phyloP scores from a whole-genome alignment of 225 moss, liverwort and hornwort species.

The Climacium dendroides region DNA sequence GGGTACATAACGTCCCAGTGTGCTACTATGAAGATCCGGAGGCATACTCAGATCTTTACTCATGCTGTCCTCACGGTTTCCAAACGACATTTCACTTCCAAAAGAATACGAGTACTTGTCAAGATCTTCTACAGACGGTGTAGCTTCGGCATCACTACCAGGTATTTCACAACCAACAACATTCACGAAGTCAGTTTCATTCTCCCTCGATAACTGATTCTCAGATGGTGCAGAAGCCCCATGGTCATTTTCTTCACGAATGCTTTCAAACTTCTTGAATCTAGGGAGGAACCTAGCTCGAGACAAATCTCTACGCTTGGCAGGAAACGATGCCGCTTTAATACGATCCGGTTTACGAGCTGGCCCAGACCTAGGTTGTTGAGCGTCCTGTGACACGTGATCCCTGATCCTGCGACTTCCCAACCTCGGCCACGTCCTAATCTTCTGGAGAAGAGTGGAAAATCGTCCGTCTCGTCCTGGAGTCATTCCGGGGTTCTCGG shows the following conservation, averaged over 20 bases:
- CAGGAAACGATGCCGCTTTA: slow-evolving; percentile 43
- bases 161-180: slow-evolving; percentile 18
- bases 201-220: background rate
- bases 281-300: slow-evolving; percentile 29
- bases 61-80: slow-evolving; percentile 19
- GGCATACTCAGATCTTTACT: slow-evolving; percentile 1
- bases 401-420: slow-evolving; percentile 38
- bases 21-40: background rate
- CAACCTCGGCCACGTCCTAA: slow-evolving; percentile 40
- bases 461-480: slow-evolving; percentile 11
- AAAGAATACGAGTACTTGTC: slow-evolving; percentile 16
- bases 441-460: slow-evolving; percentile 28
- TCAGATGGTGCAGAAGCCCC: background rate
- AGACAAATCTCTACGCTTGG: slow-evolving; percentile 19
- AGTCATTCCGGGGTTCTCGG: background rate
- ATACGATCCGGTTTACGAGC: background rate
- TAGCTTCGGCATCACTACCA: background rate
- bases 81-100: slow-evolving; percentile 26
- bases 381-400: background rate
- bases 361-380: background rate
- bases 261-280: slow-evolving; percentile 25
- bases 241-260: slow-evolving; percentile 11
- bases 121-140: slow-evolving; percentile 33
- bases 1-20: background rate
- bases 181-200: background rate